These are phyloP conservation scores for Cystoderma amianthinum DNA, from an alignment of 768 basidiomycete species.

Conservation along the genomic window DNA sequence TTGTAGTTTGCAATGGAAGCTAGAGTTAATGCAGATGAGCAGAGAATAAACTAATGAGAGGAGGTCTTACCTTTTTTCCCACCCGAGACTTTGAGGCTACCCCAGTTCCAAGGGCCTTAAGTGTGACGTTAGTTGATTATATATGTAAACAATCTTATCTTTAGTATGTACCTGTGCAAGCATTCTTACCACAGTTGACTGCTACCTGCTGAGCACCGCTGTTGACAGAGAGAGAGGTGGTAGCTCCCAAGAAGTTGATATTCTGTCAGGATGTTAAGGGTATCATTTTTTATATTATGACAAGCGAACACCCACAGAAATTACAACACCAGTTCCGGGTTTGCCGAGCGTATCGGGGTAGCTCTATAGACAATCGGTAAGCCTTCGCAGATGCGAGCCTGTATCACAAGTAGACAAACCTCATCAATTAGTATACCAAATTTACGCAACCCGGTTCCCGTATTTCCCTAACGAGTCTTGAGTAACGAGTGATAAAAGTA, in stretches of 20 bases:
- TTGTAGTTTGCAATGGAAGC: constrained; percentile 28
- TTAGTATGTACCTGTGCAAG: constrained; percentile 41
- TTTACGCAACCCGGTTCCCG: constrained; percentile 33
- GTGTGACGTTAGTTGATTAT: no score
- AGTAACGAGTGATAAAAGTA: no score
- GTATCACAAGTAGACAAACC: no score
- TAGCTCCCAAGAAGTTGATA: constrained; percentile 37
- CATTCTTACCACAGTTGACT: constrained; percentile 47
- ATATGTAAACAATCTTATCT: no score
- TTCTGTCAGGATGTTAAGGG: constrained; percentile 26
- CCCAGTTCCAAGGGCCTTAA: constrained; percentile 46
- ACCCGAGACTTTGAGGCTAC: constrained; percentile 33
- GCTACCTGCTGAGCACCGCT: constrained; percentile 37
- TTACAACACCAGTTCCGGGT: constrained; percentile 48
- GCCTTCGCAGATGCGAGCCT: no score
- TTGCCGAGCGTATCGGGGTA: constrained; percentile 46
- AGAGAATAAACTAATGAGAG: no score
- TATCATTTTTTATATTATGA: constrained; percentile 5
- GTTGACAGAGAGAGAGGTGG: constrained; percentile 34
- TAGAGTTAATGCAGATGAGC: no score
- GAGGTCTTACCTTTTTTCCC: constrained; percentile 33
- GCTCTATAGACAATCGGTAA: no score
- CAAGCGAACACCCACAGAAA: no score
- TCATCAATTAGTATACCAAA: constrained; percentile 61
- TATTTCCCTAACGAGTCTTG: no score